A percentile compares a stretch with the other conserved stretches of the same genome.
phyloP scores from a whole-genome alignment of 441 rosid genomes.

The Adansonia rubrostipa region DNA sequence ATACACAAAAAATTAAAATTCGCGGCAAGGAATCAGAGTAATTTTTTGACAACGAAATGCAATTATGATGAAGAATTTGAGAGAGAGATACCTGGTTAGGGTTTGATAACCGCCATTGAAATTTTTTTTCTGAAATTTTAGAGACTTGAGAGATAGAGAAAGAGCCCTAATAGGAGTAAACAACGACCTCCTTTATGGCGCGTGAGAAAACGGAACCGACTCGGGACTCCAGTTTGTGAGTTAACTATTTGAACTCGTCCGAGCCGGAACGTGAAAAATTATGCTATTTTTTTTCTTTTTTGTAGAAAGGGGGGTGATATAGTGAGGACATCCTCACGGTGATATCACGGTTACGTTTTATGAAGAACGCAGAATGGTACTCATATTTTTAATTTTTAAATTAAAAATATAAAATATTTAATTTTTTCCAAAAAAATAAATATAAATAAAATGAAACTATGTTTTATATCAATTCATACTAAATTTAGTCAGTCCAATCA shows the following conservation, averaged over 20 bases:
- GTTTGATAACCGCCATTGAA: conserved; percentile 42
- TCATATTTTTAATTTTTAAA: no score
- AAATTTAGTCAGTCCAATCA: neutral
- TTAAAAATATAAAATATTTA: no score
- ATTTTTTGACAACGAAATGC: neutral
- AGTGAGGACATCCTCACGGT: neutral
- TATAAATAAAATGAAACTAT: no score
- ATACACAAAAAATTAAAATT: neutral
- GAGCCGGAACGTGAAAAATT: conserved; percentile 8
- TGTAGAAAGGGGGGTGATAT: neutral
- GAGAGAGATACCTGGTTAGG: conserved; percentile 36
- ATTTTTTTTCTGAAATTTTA: conserved; percentile 21
- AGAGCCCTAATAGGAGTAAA: conserved; percentile 20
- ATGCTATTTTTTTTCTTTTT: neutral
- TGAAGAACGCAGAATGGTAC: no score
- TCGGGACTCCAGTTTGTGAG: neutral
- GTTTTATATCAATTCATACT: no score
- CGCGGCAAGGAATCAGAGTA: neutral
- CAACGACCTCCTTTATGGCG: conserved; percentile 24
- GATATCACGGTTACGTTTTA: no score
- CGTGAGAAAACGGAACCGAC: conserved; percentile 10
- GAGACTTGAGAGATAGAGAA: neutral
- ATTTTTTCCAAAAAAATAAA: no score
- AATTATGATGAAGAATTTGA: neutral
- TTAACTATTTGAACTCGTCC: conserved; percentile 23